phyloP scores from a whole-genome alignment of 768 basidiomycete species.

The Artomyces pyxidatus region DNA sequence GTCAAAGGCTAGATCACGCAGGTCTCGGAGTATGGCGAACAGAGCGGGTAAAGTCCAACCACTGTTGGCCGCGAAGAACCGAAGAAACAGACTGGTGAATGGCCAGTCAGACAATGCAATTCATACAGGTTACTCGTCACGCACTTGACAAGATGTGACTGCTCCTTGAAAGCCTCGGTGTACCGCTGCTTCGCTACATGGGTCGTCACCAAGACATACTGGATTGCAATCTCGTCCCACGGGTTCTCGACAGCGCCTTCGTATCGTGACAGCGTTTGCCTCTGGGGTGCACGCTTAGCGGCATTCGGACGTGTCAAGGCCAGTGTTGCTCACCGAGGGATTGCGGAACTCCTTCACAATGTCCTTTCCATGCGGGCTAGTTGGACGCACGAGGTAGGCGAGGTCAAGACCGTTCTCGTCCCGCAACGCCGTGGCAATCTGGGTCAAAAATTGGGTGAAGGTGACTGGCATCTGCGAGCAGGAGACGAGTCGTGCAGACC shows the following conservation, averaged over 20 bases:
- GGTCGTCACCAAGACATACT: constrained; percentile 70
- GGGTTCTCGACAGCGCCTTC: constrained; percentile 60
- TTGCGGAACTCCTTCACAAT: constrained; percentile 66
- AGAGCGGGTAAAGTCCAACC: constrained; percentile 84
- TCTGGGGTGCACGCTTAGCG: constrained; percentile 12
- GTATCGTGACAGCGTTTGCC: constrained; percentile 33
- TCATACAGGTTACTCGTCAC: constrained; percentile 23
- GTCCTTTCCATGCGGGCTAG: constrained; percentile 70
- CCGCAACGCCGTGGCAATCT: constrained; percentile 52
- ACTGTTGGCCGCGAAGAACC: constrained; percentile 71
- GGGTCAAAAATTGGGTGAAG: constrained; percentile 51
- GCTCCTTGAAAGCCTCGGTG: constrained; percentile 74
- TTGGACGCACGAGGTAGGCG: constrained; percentile 68
- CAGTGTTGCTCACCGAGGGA: constrained; percentile 31
- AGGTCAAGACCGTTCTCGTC: constrained; percentile 61
- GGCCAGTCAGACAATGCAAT: not conserved
- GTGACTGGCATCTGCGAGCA: constrained; percentile 29
- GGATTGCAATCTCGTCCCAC: constrained; percentile 83
- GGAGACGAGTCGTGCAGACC: not conserved
- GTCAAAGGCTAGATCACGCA: constrained; percentile 80
- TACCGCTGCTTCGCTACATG: constrained; percentile 61
- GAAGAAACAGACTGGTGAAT: constrained; percentile 53
- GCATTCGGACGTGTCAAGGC: not conserved
- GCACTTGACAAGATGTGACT: constrained; percentile 68
- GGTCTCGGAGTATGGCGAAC: constrained; percentile 73